Evolutionary conservation across 1,284 basidiomycete genomes (phyloP), one percentile per base, ranked within the genome.

Genomic region (Tetrapyrgos nigripes): DNA sequence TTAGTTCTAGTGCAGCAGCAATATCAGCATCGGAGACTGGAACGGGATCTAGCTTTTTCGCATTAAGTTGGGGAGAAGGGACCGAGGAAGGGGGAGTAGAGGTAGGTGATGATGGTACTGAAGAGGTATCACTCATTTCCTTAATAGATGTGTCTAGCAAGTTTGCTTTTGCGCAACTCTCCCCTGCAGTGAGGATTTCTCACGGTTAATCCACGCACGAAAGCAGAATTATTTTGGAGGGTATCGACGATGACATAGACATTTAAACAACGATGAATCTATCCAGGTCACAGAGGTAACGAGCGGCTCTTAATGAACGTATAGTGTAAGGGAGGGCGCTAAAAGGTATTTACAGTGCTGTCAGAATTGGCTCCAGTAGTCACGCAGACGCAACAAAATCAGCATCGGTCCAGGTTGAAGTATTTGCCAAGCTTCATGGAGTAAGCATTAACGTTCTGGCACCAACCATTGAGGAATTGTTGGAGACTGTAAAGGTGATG

Each of bases 391-490:
- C 37, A 33, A 40, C 4, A 56, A 17, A 23, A 6, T 49, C n/a
- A 44, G 73, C 87, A 89, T 55, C 64, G 62, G 55, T 86, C 78
- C 56, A 91, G 78, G 74, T 92, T 92, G 78, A 85, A 86, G 77
- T 86, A 93, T 66, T 83, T 78, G 55, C 91, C 91, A 21, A 93
- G 78, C 37, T 65, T 68, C 63, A 62, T 44, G 23, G 73, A 65
- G 68, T 88, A 85, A 1, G 87, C 83, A 67, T 89, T 76, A 58
- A 83, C 75, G 71, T 85, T 85, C 70, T 86, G 86, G 60, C 86
- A 68, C 91, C 91, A 95, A 28, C 92, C 93, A 68, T 95, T 95
- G 66, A 91, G 69, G 67, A 87, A 83, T 73, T 94, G 91, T 60
- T 87, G 82, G 21, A 93, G 70, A 74, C 93, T 94, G 68, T 70